Evolutionary conservation across 2,329 filamentous ascomycete genomes (phyloP).

Genomic region (Neofusicoccum cordaticola): DNA sequence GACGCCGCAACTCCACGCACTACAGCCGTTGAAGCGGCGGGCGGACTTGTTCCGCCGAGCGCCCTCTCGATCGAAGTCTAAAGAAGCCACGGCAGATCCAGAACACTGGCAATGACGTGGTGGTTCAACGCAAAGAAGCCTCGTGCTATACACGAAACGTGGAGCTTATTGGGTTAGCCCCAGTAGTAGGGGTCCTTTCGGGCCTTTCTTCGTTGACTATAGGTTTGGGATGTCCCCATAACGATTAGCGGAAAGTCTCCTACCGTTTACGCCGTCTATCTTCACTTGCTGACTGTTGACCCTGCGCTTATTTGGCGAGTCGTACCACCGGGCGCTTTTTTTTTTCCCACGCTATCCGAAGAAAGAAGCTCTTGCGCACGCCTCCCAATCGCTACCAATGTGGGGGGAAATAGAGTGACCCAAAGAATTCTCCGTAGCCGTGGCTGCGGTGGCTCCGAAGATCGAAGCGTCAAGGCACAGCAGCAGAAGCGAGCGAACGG

Average conservation of each 20-base stretch:
- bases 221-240: neutral
- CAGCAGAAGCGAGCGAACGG: neutral
- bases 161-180: neutral
- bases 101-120: neutral
- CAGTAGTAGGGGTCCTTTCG: neutral
- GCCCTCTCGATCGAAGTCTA: neutral
- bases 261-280: neutral
- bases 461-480: neutral
- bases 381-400: neutral
- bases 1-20: neutral
- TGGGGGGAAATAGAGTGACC: neutral
- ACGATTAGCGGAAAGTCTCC: slow-evolving; percentile 6
- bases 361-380: neutral
- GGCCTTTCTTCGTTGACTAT: slow-evolving; percentile 1
- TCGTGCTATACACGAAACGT: neutral
- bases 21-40: neutral
- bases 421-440: slow-evolving; percentile 13
- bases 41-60: neutral
- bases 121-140: neutral
- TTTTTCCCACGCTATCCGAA: neutral
- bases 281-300: neutral
- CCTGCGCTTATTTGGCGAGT: neutral
- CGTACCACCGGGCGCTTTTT: neutral
- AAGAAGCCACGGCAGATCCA: neutral
- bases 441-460: neutral